Conservation (phyloP, 257 asterid species). For the Solanum chiquidenum region DNA sequence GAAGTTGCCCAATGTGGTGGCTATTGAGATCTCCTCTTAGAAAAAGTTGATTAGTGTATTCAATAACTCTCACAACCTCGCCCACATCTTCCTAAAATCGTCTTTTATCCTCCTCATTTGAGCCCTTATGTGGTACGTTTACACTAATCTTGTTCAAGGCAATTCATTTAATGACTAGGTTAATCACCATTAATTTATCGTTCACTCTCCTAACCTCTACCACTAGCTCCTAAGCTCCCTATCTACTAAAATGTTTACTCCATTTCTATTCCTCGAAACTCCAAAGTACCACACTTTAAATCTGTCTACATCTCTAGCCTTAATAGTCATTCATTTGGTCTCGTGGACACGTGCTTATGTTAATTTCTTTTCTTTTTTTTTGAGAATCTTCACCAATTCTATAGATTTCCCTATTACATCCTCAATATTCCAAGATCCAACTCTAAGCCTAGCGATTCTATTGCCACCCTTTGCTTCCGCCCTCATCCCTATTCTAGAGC, state of each 20-base stretch:
- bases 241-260: neutral
- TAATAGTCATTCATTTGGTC: neutral
- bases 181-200: neutral
- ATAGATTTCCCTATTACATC: neutral
- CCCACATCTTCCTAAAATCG: neutral
- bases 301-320: neutral
- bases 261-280: neutral
- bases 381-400: neutral
- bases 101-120: neutral
- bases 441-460: neutral
- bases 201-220: neutral
- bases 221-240: neutral
- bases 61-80: neutral
- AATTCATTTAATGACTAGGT: neutral
- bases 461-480: neutral
- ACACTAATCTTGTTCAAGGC: neutral
- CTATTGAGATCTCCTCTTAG: neutral
- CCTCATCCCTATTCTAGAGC: neutral
- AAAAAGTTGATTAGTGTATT: neutral
- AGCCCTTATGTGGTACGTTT: neutral
- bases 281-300: neutral
- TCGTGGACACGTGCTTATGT: neutral
- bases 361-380: neutral
- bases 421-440: neutral
- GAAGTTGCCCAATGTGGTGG: neutral